Conservation (phyloP, 148 eudicot genomes). For the Chenopodium suecicum region DNA sequence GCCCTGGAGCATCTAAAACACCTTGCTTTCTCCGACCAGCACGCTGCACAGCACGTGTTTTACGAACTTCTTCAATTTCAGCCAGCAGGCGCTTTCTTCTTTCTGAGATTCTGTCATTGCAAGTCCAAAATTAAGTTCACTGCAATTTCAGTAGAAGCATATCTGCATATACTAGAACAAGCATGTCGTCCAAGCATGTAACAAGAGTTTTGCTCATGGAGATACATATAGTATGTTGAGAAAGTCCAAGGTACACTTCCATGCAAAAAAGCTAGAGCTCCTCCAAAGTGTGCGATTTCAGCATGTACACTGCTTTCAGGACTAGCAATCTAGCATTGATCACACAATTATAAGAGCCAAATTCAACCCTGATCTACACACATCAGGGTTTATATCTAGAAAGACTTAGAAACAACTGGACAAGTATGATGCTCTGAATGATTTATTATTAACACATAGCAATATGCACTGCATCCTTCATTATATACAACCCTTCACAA, state of each 20-base stretch:
- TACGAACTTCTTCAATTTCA: slow-evolving; percentile 84
- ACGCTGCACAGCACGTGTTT: slow-evolving; percentile 92
- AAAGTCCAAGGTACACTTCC: not conserved
- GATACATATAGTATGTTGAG: not conserved
- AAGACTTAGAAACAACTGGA: not conserved
- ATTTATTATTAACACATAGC: not conserved
- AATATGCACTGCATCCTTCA: not conserved
- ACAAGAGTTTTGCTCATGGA: not conserved
- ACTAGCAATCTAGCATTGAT: not conserved
- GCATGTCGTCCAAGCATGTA: not conserved
- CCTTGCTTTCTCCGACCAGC: slow-evolving; percentile 83
- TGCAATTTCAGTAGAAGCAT: not conserved
- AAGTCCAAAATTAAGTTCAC: slow-evolving; percentile 11
- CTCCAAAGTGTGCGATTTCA: not conserved
- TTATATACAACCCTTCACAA: too few relatives aligned
- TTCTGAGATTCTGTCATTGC: slow-evolving; percentile 65
- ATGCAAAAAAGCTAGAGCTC: not conserved
- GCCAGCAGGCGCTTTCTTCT: slow-evolving; percentile 63
- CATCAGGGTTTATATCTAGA: not conserved
- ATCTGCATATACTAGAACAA: not conserved
- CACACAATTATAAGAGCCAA: not conserved
- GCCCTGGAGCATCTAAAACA: slow-evolving; percentile 54
- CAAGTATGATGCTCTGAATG: not conserved
- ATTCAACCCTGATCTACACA: not conserved
- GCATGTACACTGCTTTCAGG: not conserved